These are phyloP conservation scores for Citrus inodora DNA, from an alignment of 345 rosid species.

Conservation along the genomic window DNA sequence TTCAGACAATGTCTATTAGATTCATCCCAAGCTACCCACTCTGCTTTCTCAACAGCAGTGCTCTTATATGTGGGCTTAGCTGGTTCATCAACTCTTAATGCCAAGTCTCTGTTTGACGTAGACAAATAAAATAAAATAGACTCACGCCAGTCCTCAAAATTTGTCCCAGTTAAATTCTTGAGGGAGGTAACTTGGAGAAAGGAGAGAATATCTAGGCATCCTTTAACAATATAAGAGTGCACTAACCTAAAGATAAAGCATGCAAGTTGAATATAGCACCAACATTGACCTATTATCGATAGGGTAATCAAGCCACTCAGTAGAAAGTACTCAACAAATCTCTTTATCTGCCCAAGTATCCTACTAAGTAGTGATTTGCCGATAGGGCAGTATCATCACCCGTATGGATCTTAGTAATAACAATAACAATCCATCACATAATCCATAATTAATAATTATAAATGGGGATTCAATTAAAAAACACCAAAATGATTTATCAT, in stretches of 20 bases:
- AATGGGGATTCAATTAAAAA: not conserved
- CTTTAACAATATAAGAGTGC: no score
- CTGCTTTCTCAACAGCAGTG: fast-evolving
- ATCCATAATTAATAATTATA: not conserved
- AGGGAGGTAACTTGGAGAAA: not conserved
- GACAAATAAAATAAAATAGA: not conserved
- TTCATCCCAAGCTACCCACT: not conserved
- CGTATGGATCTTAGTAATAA: no score
- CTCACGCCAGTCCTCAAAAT: not conserved
- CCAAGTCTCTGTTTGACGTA: not conserved
- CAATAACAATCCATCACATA: not conserved
- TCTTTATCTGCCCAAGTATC: no score
- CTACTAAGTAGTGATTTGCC: no score
- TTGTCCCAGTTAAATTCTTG: not conserved
- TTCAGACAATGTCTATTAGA: not conserved
- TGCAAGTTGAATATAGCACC: no score
- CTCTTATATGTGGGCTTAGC: no score
- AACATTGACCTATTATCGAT: no score
- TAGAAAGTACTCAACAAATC: no score
- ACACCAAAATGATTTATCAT: no score
- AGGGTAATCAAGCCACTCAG: no score
- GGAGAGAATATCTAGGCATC: no score
- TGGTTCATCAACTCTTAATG: not conserved
- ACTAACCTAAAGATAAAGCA: no score
- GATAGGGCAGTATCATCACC: not conserved